Percentiles rank a stretch among this genome's conserved stretches.
These are phyloP conservation scores for Scedosporium aurantiacum DNA, from an alignment of 2,329 filamentous ascomycete species.

Conservation along the genomic window DNA sequence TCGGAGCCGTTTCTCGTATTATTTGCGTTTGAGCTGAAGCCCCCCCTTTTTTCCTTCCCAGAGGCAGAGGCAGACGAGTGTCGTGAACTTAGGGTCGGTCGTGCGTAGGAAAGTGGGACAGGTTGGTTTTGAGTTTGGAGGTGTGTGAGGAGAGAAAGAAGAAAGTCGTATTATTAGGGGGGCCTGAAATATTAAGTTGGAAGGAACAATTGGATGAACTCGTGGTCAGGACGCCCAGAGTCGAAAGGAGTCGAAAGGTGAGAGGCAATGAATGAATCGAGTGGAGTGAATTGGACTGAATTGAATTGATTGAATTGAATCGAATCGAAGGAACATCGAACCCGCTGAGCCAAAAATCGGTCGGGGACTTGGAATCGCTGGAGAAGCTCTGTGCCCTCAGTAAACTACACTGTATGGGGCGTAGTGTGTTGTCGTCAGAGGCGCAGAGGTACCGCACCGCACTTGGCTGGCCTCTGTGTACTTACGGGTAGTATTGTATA, in stretches of 20 bases:
- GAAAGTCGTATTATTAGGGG: neutral
- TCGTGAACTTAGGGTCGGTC: neutral
- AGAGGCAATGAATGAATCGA: no score
- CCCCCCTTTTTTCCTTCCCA: neutral
- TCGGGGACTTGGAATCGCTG: neutral
- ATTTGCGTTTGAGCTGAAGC: neutral
- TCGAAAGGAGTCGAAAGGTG: neutral
- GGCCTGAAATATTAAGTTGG: neutral
- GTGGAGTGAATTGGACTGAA: neutral
- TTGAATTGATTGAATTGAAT: neutral
- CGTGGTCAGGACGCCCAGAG: neutral
- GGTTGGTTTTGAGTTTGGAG: neutral
- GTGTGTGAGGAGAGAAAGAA: neutral
- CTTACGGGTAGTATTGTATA: no score
- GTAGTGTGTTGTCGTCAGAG: neutral
- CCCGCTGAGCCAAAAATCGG: neutral
- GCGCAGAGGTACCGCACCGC: neutral
- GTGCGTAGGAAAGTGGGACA: neutral
- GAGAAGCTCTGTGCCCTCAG: neutral
- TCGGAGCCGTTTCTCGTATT: neutral
- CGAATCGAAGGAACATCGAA: neutral
- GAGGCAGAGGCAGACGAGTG: no score
- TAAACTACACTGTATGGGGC: neutral
- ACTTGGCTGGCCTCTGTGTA: neutral
- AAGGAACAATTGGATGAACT: neutral